Evolutionary conservation across 225 moss, liverwort and hornwort genomes (phyloP), one percentile per base, ranked within the genome.

Genomic region (Anthoceros angustus): DNA sequence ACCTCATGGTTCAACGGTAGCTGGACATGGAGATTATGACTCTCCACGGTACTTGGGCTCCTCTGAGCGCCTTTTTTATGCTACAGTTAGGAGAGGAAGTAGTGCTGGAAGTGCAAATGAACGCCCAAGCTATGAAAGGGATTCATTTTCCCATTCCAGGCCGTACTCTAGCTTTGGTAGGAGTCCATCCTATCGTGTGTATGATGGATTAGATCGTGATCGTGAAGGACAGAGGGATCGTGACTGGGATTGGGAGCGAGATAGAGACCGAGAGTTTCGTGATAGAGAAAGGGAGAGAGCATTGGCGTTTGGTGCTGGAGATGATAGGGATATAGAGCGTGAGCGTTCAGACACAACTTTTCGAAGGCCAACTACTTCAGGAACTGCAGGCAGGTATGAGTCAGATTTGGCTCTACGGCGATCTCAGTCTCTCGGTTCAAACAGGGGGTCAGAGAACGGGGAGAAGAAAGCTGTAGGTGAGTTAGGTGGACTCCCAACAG

Each of bases 221-320:
- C 80, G 93, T 69, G 94, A 90, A 60, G 73, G 81, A 62, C 73
- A 67, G 72, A 81, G 92, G 5, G 93, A 94, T 38, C 86, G 95
- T n/a, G 94, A 94, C 43, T 85, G 94, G 94, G 98, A 98, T 74
- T 89, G 92, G 87, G 98, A 98, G 14, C 75, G 90, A 64, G 90
- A 88, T 0, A 71, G 90, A 66, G 82, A 83, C 25, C 80, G 87
- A 42, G 82, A 80, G 39, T 80, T 80, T 43, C 80, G 90, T 67
- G 91, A 91, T 39, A 84, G 92, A 76, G 80, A 80, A 41, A 72
- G 80, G 64, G 88, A 81, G 71, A 85, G 92, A 80, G 78, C 84
- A 73, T 77, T 84, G 75, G 89, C 84, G 72, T 92, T 89, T 84
- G 94, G 87, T 65, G 89, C 75, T 18, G 84, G 84, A 2, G 80